Conservation (phyloP, 2,329 filamentous ascomycete species). For the Neurospora crassa region DNA sequence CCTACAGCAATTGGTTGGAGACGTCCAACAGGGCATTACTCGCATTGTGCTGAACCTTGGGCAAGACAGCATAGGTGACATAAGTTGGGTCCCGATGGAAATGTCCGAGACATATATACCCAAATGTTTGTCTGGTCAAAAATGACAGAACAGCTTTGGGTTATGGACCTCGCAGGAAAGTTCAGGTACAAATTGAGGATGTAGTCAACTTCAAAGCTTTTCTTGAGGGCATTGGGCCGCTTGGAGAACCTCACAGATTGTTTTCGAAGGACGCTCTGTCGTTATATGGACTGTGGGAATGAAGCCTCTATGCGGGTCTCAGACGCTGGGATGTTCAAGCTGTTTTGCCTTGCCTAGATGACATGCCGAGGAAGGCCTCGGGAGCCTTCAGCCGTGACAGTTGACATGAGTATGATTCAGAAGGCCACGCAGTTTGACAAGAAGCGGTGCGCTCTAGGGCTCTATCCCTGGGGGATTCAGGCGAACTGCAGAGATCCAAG, state of each 20-base stretch:
- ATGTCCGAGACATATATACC: not conserved
- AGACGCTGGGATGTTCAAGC: constrained; percentile 6
- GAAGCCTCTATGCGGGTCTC: constrained; percentile 9
- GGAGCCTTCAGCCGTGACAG: constrained; percentile 9
- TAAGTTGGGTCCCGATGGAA: not conserved
- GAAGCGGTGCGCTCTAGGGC: not conserved
- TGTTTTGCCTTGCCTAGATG: constrained; percentile 10
- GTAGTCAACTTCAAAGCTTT: not conserved
- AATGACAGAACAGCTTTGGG: not conserved
- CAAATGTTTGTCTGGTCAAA: not conserved
- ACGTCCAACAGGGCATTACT: not conserved
- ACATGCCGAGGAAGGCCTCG: constrained; percentile 8
- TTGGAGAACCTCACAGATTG: not conserved
- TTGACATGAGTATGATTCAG: constrained; percentile 8
- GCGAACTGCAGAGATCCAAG: constrained; percentile 1
- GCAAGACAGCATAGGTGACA: not conserved
- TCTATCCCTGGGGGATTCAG: not conserved
- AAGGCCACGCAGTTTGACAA: constrained; percentile 4
- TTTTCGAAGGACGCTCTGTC: not conserved
- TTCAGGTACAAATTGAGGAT: not conserved
- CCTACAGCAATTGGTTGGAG: not conserved
- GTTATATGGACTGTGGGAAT: not conserved
- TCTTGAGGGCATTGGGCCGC: not conserved
- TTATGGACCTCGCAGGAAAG: not conserved
- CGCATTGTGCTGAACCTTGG: not conserved